phyloP scores from a whole-genome alignment of 2,329 filamentous ascomycete genomes.

The Thelonectria olida region DNA sequence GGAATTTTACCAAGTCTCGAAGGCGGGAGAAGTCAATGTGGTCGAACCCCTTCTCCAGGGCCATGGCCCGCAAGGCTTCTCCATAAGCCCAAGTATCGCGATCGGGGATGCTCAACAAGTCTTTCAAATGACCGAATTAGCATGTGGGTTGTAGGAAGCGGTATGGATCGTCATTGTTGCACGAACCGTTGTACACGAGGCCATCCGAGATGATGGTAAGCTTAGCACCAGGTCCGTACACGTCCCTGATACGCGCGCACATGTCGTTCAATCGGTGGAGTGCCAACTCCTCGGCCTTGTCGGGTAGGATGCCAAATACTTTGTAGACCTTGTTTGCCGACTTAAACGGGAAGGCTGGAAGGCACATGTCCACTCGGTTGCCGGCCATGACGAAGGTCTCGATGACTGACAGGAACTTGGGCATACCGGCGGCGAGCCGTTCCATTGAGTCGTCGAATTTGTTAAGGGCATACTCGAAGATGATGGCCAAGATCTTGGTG shows the following conservation, averaged over 20 bases:
- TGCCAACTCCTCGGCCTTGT: slow-evolving; percentile 45
- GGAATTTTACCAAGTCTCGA: slow-evolving; percentile 53
- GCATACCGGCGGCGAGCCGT: slow-evolving; percentile 23
- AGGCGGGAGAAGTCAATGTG: slow-evolving; percentile 58
- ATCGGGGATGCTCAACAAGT: slow-evolving; percentile 58
- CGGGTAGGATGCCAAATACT: slow-evolving; percentile 42
- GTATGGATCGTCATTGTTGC: background rate
- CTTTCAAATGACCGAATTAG: slow-evolving; percentile 39
- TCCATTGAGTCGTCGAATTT: slow-evolving; percentile 37
- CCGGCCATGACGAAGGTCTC: slow-evolving; percentile 31
- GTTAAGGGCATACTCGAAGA: slow-evolving; percentile 39
- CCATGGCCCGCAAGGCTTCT: slow-evolving; percentile 52
- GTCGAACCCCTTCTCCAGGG: slow-evolving; percentile 46
- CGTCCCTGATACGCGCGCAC: slow-evolving; percentile 37
- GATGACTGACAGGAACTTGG: slow-evolving; percentile 37
- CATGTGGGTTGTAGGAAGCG: background rate
- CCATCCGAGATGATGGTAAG: slow-evolving; percentile 61
- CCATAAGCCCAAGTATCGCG: slow-evolving; percentile 60
- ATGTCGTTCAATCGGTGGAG: slow-evolving; percentile 39
- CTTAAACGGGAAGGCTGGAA: slow-evolving; percentile 46
- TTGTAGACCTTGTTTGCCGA: slow-evolving; percentile 47
- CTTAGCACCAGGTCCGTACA: slow-evolving; percentile 41
- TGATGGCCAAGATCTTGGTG: slow-evolving; percentile 34
- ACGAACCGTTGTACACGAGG: slow-evolving; percentile 61
- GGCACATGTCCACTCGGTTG: slow-evolving; percentile 33